phyloP scores from a whole-genome alignment of 1,284 basidiomycete genomes.

The Ceratobasidium sp. region DNA sequence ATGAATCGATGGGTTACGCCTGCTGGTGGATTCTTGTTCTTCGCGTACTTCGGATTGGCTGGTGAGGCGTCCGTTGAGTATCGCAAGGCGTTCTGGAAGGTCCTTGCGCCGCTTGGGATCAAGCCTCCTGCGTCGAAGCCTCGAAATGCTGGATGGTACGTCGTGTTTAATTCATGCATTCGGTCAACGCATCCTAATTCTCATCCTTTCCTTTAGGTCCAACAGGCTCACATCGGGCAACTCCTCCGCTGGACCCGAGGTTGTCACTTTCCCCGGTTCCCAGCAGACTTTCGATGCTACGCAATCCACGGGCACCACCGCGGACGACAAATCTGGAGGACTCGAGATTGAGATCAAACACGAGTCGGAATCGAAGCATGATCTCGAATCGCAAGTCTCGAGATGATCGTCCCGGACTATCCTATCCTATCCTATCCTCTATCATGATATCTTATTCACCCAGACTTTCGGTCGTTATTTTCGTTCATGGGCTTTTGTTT shows the following conservation, averaged over 20 bases:
- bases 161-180: neutral
- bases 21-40: constrained; percentile 46
- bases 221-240: neutral
- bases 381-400: too few relatives aligned
- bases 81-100: constrained; percentile 9
- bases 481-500: too few relatives aligned
- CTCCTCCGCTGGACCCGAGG: neutral
- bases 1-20: constrained; percentile 42
- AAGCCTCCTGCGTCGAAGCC: neutral
- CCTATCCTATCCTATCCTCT: too few relatives aligned
- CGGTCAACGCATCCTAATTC: neutral
- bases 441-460: too few relatives aligned
- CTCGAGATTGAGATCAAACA: neutral
- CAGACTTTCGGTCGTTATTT: too few relatives aligned
- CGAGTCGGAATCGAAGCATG: too few relatives aligned
- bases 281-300: neutral
- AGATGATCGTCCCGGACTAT: too few relatives aligned
- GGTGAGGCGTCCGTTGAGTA: constrained; percentile 45
- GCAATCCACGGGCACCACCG: neutral
- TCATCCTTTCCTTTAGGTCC: neutral
- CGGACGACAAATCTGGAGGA: neutral
- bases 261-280: neutral
- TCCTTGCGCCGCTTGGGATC: constrained; percentile 11
- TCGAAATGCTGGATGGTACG: neutral
- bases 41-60: constrained; percentile 47